Conservation (phyloP, 106 monocot genomes). For the Vanilla planifolia region DNA sequence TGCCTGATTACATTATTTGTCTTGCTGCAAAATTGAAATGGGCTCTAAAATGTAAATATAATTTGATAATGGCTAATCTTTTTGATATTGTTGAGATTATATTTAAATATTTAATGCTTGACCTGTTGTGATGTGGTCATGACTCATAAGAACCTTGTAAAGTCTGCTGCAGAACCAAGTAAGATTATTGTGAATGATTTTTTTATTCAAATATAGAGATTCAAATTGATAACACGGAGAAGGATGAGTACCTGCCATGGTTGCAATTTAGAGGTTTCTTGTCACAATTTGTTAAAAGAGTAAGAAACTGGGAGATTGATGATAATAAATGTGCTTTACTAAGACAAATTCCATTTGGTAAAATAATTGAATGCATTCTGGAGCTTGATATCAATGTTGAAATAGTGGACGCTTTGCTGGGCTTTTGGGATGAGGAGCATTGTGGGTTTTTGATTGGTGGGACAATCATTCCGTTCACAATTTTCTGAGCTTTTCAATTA, state of each 20-base stretch:
- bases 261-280: neutral
- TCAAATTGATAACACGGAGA: neutral
- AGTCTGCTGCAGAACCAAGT: neutral
- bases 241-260: neutral
- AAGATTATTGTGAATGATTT: neutral
- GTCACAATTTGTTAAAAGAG: neutral
- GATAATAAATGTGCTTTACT: neutral
- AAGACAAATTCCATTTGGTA: conserved; percentile 8
- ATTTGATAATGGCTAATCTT: no score
- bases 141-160: neutral
- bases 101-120: neutral
- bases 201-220: neutral
- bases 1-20: no score
- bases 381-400: conserved; percentile 4
- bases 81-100: neutral
- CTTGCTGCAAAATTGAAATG: no score
- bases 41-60: no score
- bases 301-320: neutral
- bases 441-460: conserved; percentile 1
- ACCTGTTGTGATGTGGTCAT: neutral
- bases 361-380: neutral
- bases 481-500: conserved; percentile 4
- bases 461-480: neutral
- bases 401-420: conserved; percentile 1
- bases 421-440: conserved; percentile 5